phyloP scores from a whole-genome alignment of 306 rosid species.

The Clitoria ternatea region DNA sequence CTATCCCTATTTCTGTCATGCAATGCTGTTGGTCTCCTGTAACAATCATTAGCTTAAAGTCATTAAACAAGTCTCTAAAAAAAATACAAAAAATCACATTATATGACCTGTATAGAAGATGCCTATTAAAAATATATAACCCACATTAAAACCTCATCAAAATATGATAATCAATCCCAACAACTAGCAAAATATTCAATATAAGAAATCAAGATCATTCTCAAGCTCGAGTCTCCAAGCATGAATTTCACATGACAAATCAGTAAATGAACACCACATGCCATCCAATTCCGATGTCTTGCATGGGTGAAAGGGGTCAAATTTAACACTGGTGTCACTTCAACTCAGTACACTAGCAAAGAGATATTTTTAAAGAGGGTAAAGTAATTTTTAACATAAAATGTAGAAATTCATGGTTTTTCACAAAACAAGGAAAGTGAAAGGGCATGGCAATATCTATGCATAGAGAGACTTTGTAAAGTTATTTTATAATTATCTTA shows the following conservation, averaged over 20 bases:
- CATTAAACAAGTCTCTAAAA: conserved; percentile 3
- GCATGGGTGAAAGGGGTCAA: not conserved
- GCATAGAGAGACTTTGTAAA: not conserved
- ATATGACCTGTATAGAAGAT: conserved; percentile 9
- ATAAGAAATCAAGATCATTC: not conserved
- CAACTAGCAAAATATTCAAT: not conserved
- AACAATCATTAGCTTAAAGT: conserved; percentile 25
- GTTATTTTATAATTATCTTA: not conserved
- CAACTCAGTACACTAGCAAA: not conserved
- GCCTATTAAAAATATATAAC: not conserved
- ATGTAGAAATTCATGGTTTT: not conserved
- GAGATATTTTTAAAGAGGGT: not conserved
- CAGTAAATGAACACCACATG: not conserved
- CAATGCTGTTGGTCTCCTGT: conserved; percentile 91
- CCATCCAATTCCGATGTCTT: not conserved
- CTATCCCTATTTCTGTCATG: conserved; percentile 93
- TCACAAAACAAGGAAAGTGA: not conserved
- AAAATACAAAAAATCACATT: not conserved
- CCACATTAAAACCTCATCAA: not conserved
- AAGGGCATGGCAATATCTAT: not conserved
- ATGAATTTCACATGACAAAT: not conserved
- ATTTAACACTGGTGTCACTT: not conserved
- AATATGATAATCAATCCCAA: not conserved
- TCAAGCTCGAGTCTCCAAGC: not conserved
- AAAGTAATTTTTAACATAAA: not conserved